Evolutionary conservation across 148 eudicot genomes (phyloP).

Genomic region (Simmondsia chinensis): DNA sequence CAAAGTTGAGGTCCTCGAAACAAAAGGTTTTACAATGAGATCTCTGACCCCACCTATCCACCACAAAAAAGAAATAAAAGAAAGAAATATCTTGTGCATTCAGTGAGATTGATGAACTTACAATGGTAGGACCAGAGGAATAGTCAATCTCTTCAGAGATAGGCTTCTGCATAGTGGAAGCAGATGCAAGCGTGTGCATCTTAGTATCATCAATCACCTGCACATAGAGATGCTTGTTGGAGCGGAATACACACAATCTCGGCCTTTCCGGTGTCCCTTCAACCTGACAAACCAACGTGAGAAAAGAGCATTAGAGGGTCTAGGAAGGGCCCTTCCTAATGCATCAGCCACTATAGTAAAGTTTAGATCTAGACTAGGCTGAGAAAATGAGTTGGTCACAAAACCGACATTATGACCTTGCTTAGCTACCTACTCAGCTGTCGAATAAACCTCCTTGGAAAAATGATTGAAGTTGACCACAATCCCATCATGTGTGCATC

Average conservation of each 20-base stretch:
- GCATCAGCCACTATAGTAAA: no score
- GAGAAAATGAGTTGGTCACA: no score
- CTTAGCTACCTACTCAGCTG: no score
- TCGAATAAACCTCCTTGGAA: no score
- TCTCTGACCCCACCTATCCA: no score
- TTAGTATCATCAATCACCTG: conserved; percentile 91
- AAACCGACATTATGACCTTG: no score
- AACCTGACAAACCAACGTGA: conserved; percentile 36
- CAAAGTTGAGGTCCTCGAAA: no score
- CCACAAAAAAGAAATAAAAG: background rate
- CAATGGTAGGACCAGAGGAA: conserved; percentile 74
- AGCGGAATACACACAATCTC: conserved; percentile 79
- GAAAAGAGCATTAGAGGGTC: background rate
- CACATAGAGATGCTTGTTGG: conserved; percentile 87
- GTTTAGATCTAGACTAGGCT: no score
- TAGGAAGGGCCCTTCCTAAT: no score
- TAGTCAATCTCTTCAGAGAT: conserved; percentile 61
- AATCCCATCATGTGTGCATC: no score
- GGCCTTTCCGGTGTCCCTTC: conserved; percentile 98
- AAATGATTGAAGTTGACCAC: no score
- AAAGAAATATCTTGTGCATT: background rate
- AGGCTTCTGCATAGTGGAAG: conserved; percentile 88
- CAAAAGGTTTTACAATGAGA: no score
- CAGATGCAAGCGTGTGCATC: conserved; percentile 97
- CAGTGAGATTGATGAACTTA: conserved; percentile 32